These are phyloP conservation scores for Pistacia integerrima DNA, from an alignment of 345 rosid species.

Conservation along the genomic window DNA sequence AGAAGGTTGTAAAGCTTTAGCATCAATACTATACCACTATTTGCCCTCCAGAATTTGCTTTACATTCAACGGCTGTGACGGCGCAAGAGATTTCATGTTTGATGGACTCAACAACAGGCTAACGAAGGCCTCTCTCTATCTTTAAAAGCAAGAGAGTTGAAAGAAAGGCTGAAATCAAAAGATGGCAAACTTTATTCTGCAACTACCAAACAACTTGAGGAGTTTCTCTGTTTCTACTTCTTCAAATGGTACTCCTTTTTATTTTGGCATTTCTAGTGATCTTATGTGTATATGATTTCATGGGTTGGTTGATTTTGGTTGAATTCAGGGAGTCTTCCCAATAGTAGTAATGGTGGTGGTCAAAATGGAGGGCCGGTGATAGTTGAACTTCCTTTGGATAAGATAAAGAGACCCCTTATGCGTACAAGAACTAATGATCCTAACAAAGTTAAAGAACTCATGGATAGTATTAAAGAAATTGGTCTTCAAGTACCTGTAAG, in stretches of 20 bases:
- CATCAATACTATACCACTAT: no score
- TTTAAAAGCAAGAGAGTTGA: no score
- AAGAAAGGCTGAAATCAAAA: neutral
- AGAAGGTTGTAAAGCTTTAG: no score
- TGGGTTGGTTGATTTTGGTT: neutral
- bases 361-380: conserved; percentile 61
- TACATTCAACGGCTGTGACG: no score
- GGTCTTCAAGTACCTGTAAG: conserved; percentile 94
- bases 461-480: conserved; percentile 74
- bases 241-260: conserved; percentile 50
- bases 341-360: no score
- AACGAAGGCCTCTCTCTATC: no score
- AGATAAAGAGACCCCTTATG: conserved; percentile 84
- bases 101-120: no score
- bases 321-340: conserved; percentile 35
- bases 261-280: neutral
- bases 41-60: no score
- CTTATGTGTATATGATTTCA: neutral
- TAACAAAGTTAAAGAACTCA: conserved; percentile 74
- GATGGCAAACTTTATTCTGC: conserved; percentile 67
- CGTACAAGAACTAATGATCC: conserved; percentile 85
- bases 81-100: no score
- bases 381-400: conserved; percentile 69
- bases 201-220: conserved; percentile 42
- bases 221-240: conserved; percentile 66